Evolutionary conservation across 257 asterid genomes (phyloP), one percentile per base, ranked within the genome.

Genomic region (Craterostigma plantagineum): DNA sequence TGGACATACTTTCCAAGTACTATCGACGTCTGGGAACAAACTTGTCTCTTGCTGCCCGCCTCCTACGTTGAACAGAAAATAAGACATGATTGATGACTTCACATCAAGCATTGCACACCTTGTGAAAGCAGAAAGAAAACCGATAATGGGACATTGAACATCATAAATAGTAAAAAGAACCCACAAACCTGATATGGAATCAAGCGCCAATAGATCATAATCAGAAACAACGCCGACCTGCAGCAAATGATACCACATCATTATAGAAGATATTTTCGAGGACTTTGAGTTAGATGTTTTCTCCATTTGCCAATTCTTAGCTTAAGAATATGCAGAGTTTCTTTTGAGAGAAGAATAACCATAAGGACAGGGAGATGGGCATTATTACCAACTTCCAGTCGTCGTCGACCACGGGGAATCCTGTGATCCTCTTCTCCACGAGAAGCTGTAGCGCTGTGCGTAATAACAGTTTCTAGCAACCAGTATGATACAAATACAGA

Each of bases 161-260:
- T 43, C 40, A 38, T 16, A 23, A 34, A 35, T 3, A 14, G 9
- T 15, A 15, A 40, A n/a, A 39, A 7, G 43, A 11, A 54, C 38
- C 54, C 38, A 18, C 47, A 50, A n/a, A n/a, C 95, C 95, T 75
- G 92, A 83, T 57, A 83, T 69, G 60, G 91, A 66, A 64, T 76
- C 91, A 7, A 83, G 83, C 16, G 92, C 95, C 74, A 83, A 63
- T 51, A 83, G 56, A 60, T 83, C 95, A 47, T 83, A 83, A 70
- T 83, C 95, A 49, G 95, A 83, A 61, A 83, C 82, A 59, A 83
- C 95, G 15, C 95, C 95, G 48, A 83, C 85, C 93, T 80, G 79
- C 73, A 51, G 46, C 51, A 63, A 38, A 50, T n/a, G n/a, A n/a
- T 44, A 2, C 14, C 16, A 17, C n/a, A n/a, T n/a, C n/a, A n/a